Percentiles rank a stretch among this genome's conserved stretches.
Conservation (phyloP, 1,139 yeast genomes). For the Debaryomyces psychrophilus region DNA sequence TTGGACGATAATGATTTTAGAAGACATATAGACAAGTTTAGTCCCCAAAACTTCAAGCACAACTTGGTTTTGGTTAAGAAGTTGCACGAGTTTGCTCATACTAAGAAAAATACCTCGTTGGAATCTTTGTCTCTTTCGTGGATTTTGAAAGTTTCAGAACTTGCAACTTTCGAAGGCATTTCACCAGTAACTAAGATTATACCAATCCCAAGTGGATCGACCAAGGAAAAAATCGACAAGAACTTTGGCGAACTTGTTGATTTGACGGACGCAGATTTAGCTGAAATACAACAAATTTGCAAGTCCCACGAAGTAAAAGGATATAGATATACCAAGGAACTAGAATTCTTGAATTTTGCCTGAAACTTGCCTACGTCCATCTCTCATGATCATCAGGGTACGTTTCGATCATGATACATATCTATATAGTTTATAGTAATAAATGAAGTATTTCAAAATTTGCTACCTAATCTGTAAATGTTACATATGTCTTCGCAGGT, state of each 20-base stretch:
- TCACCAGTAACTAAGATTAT: conserved; percentile 55
- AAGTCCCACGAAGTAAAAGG: conserved; percentile 48
- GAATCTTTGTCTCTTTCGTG: conserved; percentile 78
- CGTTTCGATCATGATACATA: background rate
- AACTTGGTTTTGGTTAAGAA: conserved; percentile 52
- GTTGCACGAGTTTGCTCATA: conserved; percentile 53
- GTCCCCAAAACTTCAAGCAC: conserved; percentile 54
- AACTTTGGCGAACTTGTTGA: conserved; percentile 51
- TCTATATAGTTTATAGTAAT: background rate
- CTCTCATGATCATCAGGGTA: background rate
- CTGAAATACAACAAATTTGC: conserved; percentile 49
- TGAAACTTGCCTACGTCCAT: background rate
- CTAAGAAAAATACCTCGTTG: conserved; percentile 45
- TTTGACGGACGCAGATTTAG: conserved; percentile 57
- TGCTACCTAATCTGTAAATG: background rate
- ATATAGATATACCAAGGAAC: conserved; percentile 44
- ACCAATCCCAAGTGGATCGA: conserved; percentile 80
- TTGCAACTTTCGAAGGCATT: conserved; percentile 29
- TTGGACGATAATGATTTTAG: conserved; percentile 61
- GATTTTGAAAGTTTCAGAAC: conserved; percentile 48
- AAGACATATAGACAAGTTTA: conserved; percentile 57
- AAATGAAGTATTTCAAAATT: background rate
- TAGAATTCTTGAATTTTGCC: conserved; percentile 15
- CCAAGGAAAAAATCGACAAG: conserved; percentile 57
- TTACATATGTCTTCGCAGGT: background rate